These are phyloP conservation scores for Neurospora sp. DNA, from an alignment of 495 filamentous ascomycete species.

Conservation along the genomic window DNA sequence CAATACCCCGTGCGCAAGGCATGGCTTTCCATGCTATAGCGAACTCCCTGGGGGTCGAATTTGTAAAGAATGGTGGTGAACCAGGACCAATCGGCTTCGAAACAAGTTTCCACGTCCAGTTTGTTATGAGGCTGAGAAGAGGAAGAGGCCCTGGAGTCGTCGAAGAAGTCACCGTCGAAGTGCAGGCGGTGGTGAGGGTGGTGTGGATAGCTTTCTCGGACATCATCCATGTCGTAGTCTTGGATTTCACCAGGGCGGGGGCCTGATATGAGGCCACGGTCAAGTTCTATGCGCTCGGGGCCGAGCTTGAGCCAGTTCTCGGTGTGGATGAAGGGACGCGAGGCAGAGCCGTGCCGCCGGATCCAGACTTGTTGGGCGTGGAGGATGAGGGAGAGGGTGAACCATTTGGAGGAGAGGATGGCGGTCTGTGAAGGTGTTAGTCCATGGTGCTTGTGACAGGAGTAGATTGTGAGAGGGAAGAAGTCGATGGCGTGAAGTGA, in stretches of 20 bases:
- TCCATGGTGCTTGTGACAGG: not conserved
- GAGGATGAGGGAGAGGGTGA: slow-evolving; percentile 19
- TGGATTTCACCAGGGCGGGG: not conserved
- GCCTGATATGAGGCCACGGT: not conserved
- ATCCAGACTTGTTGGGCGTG: slow-evolving; percentile 22
- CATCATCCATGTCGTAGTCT: not conserved
- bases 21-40: not conserved
- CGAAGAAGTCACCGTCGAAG: not conserved
- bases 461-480: not conserved
- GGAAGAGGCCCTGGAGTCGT: not conserved
- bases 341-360: slow-evolving; percentile 1
- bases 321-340: not conserved
- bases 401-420: slow-evolving; percentile 23
- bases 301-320: not conserved
- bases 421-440: slow-evolving; percentile 12
- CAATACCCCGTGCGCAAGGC: slow-evolving; percentile 1
- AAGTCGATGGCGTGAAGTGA: not conserved
- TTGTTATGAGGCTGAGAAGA: not conserved
- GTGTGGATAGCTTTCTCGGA: not conserved
- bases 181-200: not conserved
- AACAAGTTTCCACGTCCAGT: not conserved
- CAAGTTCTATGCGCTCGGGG: not conserved
- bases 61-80: slow-evolving; percentile 1
- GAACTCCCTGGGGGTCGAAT: not conserved
- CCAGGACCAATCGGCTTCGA: slow-evolving; percentile 10